Evolutionary conservation across 768 basidiomycete species (phyloP).

Genomic region (Zangia roseola): DNA sequence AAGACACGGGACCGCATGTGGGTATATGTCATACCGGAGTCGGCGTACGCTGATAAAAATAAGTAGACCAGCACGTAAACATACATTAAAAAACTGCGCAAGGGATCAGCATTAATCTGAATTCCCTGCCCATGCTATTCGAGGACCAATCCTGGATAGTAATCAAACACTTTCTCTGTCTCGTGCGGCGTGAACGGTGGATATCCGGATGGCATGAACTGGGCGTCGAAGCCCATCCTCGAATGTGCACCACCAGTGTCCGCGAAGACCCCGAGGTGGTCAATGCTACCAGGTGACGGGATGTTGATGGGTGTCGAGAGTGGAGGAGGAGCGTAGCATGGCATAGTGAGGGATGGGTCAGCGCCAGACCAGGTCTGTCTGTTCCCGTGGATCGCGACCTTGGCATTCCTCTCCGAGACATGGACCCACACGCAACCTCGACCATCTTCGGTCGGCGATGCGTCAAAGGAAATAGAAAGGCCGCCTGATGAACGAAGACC

Average conservation of each 20-base stretch:
- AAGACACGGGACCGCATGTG: not conserved
- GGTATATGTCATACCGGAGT: conserved; percentile 18
- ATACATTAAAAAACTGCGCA: not conserved
- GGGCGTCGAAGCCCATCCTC: conserved; percentile 23
- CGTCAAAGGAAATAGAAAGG: conserved; percentile 73
- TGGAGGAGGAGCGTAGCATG: conserved; percentile 31
- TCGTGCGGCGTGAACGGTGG: conserved; percentile 30
- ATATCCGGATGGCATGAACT: conserved; percentile 26
- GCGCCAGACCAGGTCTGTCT: conserved; percentile 24
- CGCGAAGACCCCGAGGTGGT: conserved; percentile 54
- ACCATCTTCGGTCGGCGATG: conserved; percentile 60
- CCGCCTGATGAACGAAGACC: conserved; percentile 49
- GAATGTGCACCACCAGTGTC: conserved; percentile 43
- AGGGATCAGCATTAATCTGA: not conserved
- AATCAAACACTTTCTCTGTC: conserved; percentile 28
- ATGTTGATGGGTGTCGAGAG: conserved; percentile 38
- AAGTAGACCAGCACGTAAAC: conserved; percentile 1
- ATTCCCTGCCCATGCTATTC: conserved; percentile 16
- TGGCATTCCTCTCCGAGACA: conserved; percentile 43
- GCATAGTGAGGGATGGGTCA: conserved; percentile 17
- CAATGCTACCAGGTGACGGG: conserved; percentile 35
- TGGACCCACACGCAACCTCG: conserved; percentile 76
- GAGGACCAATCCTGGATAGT: conserved; percentile 27
- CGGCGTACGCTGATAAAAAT: conserved; percentile 12
- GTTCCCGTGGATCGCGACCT: conserved; percentile 9